Base-by-base conservation (phyloP, 495 filamentous ascomycete genomes). In the Aspergillus wentii region DNA sequence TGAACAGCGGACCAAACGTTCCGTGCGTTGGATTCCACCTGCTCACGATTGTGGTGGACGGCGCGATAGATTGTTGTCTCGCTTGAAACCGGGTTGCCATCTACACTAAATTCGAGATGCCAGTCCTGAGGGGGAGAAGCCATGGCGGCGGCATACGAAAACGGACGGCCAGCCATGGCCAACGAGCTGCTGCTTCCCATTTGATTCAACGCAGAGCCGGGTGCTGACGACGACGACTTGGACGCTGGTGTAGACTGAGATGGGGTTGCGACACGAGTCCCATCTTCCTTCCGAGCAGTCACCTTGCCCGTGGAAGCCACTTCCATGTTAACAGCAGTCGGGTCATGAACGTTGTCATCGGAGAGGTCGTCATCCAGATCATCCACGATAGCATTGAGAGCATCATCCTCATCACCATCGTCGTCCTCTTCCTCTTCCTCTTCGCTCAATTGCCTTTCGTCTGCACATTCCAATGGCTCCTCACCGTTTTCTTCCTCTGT, bases 41-140 rank as follows among this genome's bases (percentile, higher is more conserved):
- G 62, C 2, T 75, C 58, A 16, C 79, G 70, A 29, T 79, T 82
- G 56, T 79, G 83, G 48, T 96, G 88, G 11, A 97, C 86, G 31
- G 91, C 94, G 29, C 90, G 83, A 55, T 97, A 99, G 43, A 99
- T 90, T 1, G 94, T 99, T 3, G 87, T 97, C 46, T 96, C 91
- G 47, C 86, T 90, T 1, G 85, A 71, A 47, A 96, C 82, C 1
- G 84, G 75, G 52, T 89, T 83, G 31, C 78, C 86, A 43, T 88
- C 82, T 38, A 96, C 80, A 46, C 79, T 94, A 61, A 99, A 99
- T 51, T 97, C 87, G 28, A 99, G 86, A 50, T 99, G 92, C 94
- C 94, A 99, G 53, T 97, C 92, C 42, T 89, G 83, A n/a, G 89
- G 88, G 4, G 76, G 46, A 1, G 68, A 66, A 6, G 66, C 65